Percentiles rank a stretch among this genome's conserved stretches.
These are phyloP conservation scores for Plasmodium ovale DNA, from an alignment of 169 alveolate species.

Conservation along the genomic window DNA sequence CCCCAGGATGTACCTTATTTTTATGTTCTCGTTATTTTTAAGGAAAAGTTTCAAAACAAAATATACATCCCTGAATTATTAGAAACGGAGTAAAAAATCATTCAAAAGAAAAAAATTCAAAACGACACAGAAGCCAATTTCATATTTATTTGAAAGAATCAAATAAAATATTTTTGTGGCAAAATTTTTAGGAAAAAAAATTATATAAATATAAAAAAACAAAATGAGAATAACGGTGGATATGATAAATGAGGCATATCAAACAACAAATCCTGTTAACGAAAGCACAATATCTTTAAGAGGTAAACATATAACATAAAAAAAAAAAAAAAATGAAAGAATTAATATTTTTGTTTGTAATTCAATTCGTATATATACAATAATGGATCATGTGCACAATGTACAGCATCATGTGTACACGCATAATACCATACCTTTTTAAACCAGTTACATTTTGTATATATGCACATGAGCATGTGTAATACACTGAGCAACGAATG, in stretches of 20 bases:
- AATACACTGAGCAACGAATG: too few species aligned
- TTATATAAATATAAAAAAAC: not conserved
- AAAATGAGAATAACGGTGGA: conserved; percentile 81
- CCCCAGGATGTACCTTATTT: not conserved
- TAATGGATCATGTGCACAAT: conserved; percentile 16
- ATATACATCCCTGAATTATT: not conserved
- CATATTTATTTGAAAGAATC: not conserved
- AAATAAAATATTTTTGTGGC: not conserved
- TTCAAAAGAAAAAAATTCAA: not conserved
- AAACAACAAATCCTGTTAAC: conserved; percentile 75
- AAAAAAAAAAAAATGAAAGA: too few species aligned
- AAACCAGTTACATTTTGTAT: not conserved
- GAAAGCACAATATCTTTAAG: conserved; percentile 79
- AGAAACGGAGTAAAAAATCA: not conserved
- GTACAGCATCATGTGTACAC: not conserved
- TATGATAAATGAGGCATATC: conserved; percentile 79
- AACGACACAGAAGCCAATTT: conserved; percentile 3
- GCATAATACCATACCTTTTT: too few species aligned
- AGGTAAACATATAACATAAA: conserved; percentile 73
- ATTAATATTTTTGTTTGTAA: not conserved
- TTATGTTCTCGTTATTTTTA: not conserved
- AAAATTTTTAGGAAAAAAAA: not conserved
- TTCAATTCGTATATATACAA: not conserved
- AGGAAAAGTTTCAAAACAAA: not conserved
- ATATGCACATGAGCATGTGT: not conserved